Base-by-base conservation (phyloP, 768 basidiomycete genomes). In the Tulasnella sp. region DNA sequence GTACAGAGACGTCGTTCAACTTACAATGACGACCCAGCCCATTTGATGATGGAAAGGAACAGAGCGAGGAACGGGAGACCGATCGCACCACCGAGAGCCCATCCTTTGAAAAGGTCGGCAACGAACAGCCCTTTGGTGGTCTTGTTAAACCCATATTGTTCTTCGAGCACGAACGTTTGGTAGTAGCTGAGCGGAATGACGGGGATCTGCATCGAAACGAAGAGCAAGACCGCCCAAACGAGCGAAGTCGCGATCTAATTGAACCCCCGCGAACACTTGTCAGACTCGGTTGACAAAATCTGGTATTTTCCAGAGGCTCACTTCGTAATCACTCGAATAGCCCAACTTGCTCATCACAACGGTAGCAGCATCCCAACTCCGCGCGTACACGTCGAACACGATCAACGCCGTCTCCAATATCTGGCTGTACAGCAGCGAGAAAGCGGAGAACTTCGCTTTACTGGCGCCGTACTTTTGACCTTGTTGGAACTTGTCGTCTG, bases 101-200 rank as follows among this genome's bases (percentile, higher is more conserved):
- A 94, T 39, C 89, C 86, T 83, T 97, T 98, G 80, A 96, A 38
- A 45, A 93, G 81, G 82, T 99, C 97, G 1, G 86, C 84, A 72
- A 95, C 82, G 83, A 93, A 99, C 3, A 96, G 84, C 19, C 80
- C 80, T 0, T 89, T 88, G 0, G 95, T 93, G 6, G 90, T 96
- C 84, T 99, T 97, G 87, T 99, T 99, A 87, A 98, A 99, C 0
- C 96, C 96, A 79, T 97, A 94, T 79, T 91, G 92, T 82, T 97
- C 92, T 83, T 99, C 97, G 49, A 99, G 86, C 6, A 96, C 92
- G 81, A 99, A 99, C 3, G 94, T 97, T 77, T 90, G 88, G 84
- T 97, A 98, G 31, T 91, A 85, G 39, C 88, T 89, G 54, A 94
- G 84, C 25, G 97, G 95, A 14, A 96, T 85, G 9, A 88, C 85